These are phyloP conservation scores for Termitomyces titanicus DNA, from an alignment of 768 basidiomycete genomes.

Conservation along the genomic window DNA sequence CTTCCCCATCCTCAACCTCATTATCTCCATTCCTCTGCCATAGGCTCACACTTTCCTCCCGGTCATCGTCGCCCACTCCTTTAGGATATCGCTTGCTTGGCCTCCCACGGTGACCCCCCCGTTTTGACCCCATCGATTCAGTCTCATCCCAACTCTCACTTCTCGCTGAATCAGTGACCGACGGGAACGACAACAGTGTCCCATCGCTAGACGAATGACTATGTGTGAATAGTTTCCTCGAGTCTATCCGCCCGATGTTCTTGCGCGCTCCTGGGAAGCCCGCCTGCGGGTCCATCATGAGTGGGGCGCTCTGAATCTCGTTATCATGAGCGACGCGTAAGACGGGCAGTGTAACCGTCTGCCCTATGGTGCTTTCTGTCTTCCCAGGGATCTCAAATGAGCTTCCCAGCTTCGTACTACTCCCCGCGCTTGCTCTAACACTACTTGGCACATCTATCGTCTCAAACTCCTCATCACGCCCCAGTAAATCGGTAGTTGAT, in stretches of 20 bases:
- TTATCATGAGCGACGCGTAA: conserved; percentile 26
- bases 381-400: not conserved
- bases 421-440: conserved; percentile 11
- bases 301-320: conserved; percentile 43
- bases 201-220: conserved; percentile 20
- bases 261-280: conserved; percentile 20
- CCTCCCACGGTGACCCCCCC: conserved; percentile 29
- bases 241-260: conserved; percentile 27
- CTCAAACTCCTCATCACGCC: conserved; percentile 19
- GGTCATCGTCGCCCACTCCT: conserved; percentile 49
- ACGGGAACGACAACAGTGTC: conserved; percentile 46
- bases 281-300: conserved; percentile 32
- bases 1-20: conserved; percentile 20
- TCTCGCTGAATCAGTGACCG: conserved; percentile 47
- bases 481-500: conserved; percentile 23
- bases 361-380: conserved; percentile 13
- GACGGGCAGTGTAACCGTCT: conserved; percentile 30
- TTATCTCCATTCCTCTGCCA: conserved; percentile 32
- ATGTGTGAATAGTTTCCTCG: conserved; percentile 32
- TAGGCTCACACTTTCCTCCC: conserved; percentile 58
- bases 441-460: conserved; percentile 8
- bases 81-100: conserved; percentile 45
- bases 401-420: conserved; percentile 12
- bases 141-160: conserved; percentile 38
- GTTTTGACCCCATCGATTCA: conserved; percentile 17